These are phyloP conservation scores for Dictyostelium intermedium DNA, from an alignment of 78 protist genomes.

Conservation along the genomic window DNA sequence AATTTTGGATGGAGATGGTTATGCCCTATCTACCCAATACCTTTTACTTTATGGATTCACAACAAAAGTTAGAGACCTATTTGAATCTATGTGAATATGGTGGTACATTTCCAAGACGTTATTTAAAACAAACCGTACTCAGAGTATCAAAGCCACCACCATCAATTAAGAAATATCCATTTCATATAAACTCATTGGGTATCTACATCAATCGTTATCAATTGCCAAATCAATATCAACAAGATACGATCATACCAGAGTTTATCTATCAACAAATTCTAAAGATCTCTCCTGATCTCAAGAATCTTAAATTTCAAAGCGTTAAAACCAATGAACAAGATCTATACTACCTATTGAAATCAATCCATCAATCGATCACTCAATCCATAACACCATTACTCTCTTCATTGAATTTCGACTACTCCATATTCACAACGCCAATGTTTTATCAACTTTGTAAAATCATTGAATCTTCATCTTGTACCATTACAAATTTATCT, in stretches of 20 bases:
- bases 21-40: not conserved
- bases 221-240: not conserved
- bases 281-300: not conserved
- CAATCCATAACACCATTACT: not conserved
- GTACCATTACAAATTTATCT: not conserved
- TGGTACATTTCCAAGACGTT: not conserved
- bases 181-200: not conserved
- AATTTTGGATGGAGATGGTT: constrained; percentile 10
- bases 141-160: not conserved
- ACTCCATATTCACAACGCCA: not conserved
- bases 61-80: not conserved
- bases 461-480: not conserved
- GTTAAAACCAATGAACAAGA: not conserved
- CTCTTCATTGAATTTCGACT: not conserved
- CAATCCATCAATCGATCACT: not conserved
- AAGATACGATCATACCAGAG: constrained; percentile 8
- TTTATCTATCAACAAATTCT: not conserved
- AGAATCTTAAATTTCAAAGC: not conserved
- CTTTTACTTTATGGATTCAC: not conserved
- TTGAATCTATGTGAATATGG: constrained; percentile 4
- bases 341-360: not conserved
- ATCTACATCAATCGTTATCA: not conserved
- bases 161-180: not conserved
- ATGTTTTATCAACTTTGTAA: not conserved
- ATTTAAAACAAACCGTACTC: not conserved